Evolutionary conservation across 345 rosid genomes (phyloP).

Genomic region (Acer yangbiense): DNA sequence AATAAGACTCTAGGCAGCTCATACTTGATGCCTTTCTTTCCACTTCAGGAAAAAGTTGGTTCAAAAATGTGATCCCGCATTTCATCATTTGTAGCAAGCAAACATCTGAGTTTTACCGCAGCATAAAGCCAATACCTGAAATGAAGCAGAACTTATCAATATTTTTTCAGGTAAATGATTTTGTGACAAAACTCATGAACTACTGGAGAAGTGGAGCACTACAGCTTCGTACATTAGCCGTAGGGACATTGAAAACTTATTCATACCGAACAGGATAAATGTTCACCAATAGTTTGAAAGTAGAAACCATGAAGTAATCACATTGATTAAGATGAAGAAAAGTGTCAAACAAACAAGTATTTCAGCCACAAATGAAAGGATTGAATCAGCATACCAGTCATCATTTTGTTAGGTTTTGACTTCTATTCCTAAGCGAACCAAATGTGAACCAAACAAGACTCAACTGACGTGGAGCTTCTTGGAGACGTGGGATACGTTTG

Average conservation of each 20-base stretch:
- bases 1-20: neutral
- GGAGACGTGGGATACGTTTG: too few species aligned
- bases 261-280: neutral
- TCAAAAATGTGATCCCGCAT: constrained; percentile 97
- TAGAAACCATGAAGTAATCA: neutral
- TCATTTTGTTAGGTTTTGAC: too few species aligned
- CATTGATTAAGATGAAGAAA: neutral
- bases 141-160: neutral
- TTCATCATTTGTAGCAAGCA: constrained; percentile 87
- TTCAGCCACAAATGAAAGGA: neutral
- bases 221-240: neutral
- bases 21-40: constrained; percentile 92
- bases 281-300: neutral
- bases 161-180: neutral
- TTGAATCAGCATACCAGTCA: constrained; percentile 60
- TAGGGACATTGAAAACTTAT: neutral
- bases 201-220: neutral
- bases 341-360: neutral
- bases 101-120: constrained; percentile 74
- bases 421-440: too few species aligned
- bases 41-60: constrained; percentile 68
- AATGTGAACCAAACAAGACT: too few species aligned
- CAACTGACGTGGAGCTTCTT: too few species aligned
- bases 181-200: neutral
- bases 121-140: constrained; percentile 93